Conservation (phyloP, 2,329 filamentous ascomycete genomes). For the Cadophora gregata region DNA sequence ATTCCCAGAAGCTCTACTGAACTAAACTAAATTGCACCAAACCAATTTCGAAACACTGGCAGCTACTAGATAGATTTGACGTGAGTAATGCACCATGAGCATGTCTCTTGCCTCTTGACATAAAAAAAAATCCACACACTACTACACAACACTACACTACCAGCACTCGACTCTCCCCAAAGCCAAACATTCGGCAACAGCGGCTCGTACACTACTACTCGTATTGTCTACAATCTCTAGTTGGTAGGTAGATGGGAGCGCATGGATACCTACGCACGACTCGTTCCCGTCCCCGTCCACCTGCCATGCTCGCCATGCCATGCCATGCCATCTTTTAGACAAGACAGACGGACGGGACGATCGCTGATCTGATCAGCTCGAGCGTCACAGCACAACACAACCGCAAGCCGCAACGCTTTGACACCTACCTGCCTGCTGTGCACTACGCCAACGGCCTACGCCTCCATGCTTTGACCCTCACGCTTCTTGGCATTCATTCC, state of each 20-base stretch:
- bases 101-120: too few relatives aligned
- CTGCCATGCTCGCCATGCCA: too few relatives aligned
- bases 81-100: too few relatives aligned
- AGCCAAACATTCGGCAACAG: background rate
- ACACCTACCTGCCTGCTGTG: background rate
- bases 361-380: slow-evolving; percentile 9
- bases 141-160: too few relatives aligned
- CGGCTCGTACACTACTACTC: background rate
- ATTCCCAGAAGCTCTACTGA: background rate
- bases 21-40: background rate
- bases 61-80: background rate
- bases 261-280: slow-evolving; percentile 9
- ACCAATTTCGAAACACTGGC: background rate
- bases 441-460: background rate
- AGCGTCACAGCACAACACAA: background rate
- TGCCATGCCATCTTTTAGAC: too few relatives aligned
- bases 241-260: background rate
- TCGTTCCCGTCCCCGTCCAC: background rate
- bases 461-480: slow-evolving; percentile 1
- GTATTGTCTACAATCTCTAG: background rate
- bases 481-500: background rate
- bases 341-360: slow-evolving; percentile 8
- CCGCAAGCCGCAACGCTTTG: background rate
- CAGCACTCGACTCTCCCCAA: background rate
- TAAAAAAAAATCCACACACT: too few relatives aligned